A percentile compares a stretch with the other conserved stretches of the same genome.
phyloP scores from a whole-genome alignment of 2,329 filamentous ascomycete species.

The Colletotrichum brevisporum region DNA sequence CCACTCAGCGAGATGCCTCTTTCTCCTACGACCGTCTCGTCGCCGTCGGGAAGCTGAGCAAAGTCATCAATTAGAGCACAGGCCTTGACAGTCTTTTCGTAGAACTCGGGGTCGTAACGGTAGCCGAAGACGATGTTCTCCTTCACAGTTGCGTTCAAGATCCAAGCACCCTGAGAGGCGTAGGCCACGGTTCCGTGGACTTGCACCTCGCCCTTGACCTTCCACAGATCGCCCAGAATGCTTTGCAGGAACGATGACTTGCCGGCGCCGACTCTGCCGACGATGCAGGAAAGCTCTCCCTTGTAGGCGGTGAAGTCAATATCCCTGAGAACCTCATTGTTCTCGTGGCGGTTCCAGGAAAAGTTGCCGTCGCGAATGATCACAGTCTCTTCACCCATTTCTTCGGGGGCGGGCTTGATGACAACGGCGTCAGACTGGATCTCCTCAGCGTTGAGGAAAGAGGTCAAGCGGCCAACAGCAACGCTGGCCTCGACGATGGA shows the following conservation, averaged over 20 bases:
- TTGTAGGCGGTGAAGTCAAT: constrained; percentile 93
- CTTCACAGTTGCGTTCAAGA: constrained; percentile 97
- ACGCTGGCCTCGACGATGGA: constrained; percentile 97
- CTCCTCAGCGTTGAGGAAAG: constrained; percentile 90
- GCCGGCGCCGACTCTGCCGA: constrained; percentile 93
- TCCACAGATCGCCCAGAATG: constrained; percentile 93
- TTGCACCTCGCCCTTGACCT: constrained; percentile 85
- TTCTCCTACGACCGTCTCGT: constrained; percentile 96
- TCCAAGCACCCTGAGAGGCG: constrained; percentile 93
- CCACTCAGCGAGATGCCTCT: constrained; percentile 96
- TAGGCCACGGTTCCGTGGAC: constrained; percentile 90
- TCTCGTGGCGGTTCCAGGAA: constrained; percentile 91
- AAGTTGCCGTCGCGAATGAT: constrained; percentile 88
- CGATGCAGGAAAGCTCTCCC: constrained; percentile 92
- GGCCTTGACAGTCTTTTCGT: constrained; percentile 91
- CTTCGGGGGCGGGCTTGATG: constrained; percentile 77
- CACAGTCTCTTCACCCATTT: constrained; percentile 88
- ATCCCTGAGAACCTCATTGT: constrained; percentile 79
- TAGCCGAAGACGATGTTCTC: constrained; percentile 99
- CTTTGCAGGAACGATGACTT: constrained; percentile 94
- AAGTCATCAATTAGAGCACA: constrained; percentile 95
- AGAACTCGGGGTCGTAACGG: constrained; percentile 92
- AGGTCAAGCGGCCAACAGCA: constrained; percentile 86
- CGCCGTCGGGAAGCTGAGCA: constrained; percentile 90
- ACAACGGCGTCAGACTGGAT: constrained; percentile 87